Evolutionary conservation across 495 filamentous ascomycete species (phyloP).

Genomic region (Pyrenopolyporus hunteri): DNA sequence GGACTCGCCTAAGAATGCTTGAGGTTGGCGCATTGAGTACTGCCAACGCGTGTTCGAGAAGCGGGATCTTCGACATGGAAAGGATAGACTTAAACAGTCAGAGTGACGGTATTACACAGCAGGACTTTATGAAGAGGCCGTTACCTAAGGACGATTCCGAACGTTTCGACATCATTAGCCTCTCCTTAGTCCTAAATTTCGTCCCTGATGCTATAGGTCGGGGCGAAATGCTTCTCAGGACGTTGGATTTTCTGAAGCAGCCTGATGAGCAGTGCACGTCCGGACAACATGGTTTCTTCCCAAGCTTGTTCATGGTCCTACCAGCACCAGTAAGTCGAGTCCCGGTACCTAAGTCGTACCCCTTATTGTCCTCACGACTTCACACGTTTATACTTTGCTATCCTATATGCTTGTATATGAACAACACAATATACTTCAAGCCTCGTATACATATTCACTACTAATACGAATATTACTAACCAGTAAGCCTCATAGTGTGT

Average conservation of each 20-base stretch:
- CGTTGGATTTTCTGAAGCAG: conserved; percentile 66
- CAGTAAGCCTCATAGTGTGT: conserved; percentile 63
- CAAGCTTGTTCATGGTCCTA: conserved; percentile 86
- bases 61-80: conserved; percentile 70
- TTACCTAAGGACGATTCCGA: conserved; percentile 66
- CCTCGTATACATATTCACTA: not conserved
- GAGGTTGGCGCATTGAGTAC: conserved; percentile 90
- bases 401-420: no score
- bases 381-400: no score
- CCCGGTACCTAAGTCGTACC: not conserved
- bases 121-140: conserved; percentile 94
- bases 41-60: conserved; percentile 81
- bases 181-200: conserved; percentile 96
- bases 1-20: conserved; percentile 65
- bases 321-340: conserved; percentile 63
- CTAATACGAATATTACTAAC: conserved; percentile 7
- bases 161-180: conserved; percentile 83
- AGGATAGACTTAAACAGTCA: conserved; percentile 93
- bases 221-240: conserved; percentile 86
- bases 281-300: conserved; percentile 55
- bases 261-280: conserved; percentile 26
- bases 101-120: conserved; percentile 75
- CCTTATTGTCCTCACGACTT: no score
- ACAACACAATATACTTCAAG: not conserved
- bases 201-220: conserved; percentile 75